These are phyloP conservation scores for Ceratobasidium sp. DNA, from an alignment of 1,284 basidiomycete genomes.

Conservation along the genomic window DNA sequence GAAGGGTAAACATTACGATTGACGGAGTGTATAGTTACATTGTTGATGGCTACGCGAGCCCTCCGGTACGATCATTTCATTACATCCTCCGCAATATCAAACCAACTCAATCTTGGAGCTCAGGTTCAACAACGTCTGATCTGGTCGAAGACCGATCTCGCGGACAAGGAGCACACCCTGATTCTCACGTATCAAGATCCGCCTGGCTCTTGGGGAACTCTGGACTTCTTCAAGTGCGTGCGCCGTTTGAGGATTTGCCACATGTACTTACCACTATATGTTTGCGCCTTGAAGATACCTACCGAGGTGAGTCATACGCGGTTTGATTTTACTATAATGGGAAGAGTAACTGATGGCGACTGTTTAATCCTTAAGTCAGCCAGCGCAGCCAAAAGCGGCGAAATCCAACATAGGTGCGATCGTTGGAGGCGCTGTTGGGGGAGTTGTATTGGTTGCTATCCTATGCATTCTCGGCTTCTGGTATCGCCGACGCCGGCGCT, in stretches of 20 bases:
- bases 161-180: conserved; percentile 8
- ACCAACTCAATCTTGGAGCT: too few species aligned
- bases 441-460: not conserved
- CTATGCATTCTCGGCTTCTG: not conserved
- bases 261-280: not conserved
- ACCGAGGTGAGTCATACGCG: conserved; percentile 12
- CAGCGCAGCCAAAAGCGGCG: not conserved
- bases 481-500: not conserved
- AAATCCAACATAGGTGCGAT: not conserved
- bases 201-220: not conserved
- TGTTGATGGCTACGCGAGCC: conserved; percentile 9
- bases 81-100: not conserved
- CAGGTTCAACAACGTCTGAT: conserved; percentile 15
- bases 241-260: too few species aligned
- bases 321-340: too few species aligned
- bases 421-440: not conserved
- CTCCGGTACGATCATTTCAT: not conserved
- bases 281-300: not conserved
- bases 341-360: too few species aligned
- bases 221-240: conserved; percentile 17
- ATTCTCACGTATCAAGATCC: not conserved
- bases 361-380: too few species aligned
- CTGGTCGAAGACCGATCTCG: conserved; percentile 1
- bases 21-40: not conserved
- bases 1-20: conserved; percentile 8